phyloP scores from a whole-genome alignment of 768 basidiomycete genomes.

The Russula emetica region DNA sequence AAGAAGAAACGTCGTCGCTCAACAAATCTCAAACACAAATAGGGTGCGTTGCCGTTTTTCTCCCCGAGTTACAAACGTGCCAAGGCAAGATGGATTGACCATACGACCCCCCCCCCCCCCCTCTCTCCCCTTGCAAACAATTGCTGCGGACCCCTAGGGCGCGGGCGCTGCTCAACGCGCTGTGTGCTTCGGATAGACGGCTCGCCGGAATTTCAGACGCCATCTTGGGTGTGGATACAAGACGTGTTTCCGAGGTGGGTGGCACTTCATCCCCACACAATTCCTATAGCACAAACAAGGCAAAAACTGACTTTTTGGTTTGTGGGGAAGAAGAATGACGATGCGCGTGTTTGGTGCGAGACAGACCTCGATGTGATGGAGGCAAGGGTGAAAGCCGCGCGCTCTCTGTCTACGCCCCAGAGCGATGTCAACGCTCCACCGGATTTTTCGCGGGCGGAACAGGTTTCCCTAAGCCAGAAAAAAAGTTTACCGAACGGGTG shows the following conservation, averaged over 20 bases:
- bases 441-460: not conserved
- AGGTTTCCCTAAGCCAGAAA: not conserved
- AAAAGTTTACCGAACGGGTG: slow-evolving; percentile 45
- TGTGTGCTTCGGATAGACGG: slow-evolving; percentile 39
- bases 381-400: slow-evolving; percentile 10
- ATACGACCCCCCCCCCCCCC: too few species aligned
- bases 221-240: not conserved
- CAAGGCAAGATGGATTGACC: not conserved
- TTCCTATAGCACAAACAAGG: not conserved
- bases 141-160: slow-evolving; percentile 27
- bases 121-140: too few species aligned
- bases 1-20: slow-evolving; percentile 18
- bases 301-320: not conserved
- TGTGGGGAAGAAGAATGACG: not conserved
- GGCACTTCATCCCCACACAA: too few species aligned
- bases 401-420: not conserved
- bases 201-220: slow-evolving; percentile 29
- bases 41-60: slow-evolving; percentile 37
- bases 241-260: slow-evolving; percentile 10
- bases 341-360: slow-evolving; percentile 40
- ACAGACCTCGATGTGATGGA: slow-evolving; percentile 52
- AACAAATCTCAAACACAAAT: slow-evolving; percentile 31
- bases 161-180: slow-evolving; percentile 39
- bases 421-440: too few species aligned
- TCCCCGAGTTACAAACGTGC: not conserved